A percentile compares a stretch with the other conserved stretches of the same genome.
Conservation (phyloP, 2,329 filamentous ascomycete species). For the Achaetomium macrosporum region DNA sequence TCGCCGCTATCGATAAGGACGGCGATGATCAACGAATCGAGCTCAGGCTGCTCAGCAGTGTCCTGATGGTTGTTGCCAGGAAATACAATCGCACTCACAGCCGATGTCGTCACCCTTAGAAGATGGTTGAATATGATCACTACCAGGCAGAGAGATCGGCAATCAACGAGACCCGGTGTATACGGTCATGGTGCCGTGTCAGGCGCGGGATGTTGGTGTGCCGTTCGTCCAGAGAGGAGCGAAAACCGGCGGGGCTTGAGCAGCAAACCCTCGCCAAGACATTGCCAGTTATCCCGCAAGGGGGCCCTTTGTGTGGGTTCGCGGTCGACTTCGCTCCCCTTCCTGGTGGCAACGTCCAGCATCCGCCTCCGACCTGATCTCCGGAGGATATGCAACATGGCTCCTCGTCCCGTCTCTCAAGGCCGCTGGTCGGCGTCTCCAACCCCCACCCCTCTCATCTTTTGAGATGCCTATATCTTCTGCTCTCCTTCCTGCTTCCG, state of each 20-base stretch:
- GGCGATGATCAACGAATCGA: neutral
- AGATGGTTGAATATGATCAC: neutral
- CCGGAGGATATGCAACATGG: conserved; percentile 8
- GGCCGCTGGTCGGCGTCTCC: neutral
- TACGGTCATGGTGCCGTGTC: conserved; percentile 9
- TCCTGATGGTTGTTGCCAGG: neutral
- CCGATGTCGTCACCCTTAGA: neutral
- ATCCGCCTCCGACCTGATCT: conserved; percentile 5
- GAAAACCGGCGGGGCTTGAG: conserved; percentile 21
- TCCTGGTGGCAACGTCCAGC: conserved; percentile 7
- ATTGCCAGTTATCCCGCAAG: conserved; percentile 19
- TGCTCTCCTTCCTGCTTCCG: conserved; percentile 1
- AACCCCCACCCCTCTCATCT: neutral
- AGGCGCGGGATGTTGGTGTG: conserved; percentile 16
- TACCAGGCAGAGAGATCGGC: neutral
- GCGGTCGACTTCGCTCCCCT: conserved; percentile 13
- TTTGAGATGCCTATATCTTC: conserved; percentile 15
- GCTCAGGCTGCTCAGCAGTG: neutral
- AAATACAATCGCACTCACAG: neutral
- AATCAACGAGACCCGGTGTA: neutral
- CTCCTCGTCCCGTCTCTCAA: conserved; percentile 2
- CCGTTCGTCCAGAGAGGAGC: conserved; percentile 15
- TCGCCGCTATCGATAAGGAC: conserved; percentile 4
- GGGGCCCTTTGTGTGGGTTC: conserved; percentile 13
- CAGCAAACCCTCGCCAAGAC: conserved; percentile 18